These are phyloP conservation scores for Globisporangium lucens DNA, from an alignment of 352 stramenopile genomes.

Conservation along the genomic window DNA sequence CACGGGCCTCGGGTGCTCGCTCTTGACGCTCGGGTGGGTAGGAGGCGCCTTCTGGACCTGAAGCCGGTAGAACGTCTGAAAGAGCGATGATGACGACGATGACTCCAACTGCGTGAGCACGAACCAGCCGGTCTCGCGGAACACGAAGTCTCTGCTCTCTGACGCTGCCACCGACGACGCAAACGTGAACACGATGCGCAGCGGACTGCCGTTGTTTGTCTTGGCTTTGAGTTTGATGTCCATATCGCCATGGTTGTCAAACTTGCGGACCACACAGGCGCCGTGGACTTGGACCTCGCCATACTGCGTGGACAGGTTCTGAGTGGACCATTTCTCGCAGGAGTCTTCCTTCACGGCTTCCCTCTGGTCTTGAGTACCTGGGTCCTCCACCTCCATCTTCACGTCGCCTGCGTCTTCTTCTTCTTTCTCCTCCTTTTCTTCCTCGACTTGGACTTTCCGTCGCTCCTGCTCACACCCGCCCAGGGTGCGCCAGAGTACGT, in stretches of 20 bases:
- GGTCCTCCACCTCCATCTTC: not conserved
- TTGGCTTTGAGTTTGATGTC: not conserved
- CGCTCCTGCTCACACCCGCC: not conserved
- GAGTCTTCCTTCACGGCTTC: not conserved
- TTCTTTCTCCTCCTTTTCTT: not conserved
- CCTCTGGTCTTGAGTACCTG: not conserved
- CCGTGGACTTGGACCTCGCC: slow-evolving; percentile 13
- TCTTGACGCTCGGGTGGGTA: not conserved
- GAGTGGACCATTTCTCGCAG: slow-evolving; percentile 10
- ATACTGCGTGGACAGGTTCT: slow-evolving; percentile 11
- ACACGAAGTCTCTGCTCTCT: slow-evolving; percentile 11
- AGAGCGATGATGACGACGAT: not conserved
- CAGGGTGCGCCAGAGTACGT: slow-evolving; percentile 8
- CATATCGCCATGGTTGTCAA: not conserved
- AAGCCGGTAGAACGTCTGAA: slow-evolving; percentile 20
- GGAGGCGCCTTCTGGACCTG: not conserved
- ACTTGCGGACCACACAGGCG: slow-evolving; percentile 5
- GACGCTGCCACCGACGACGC: slow-evolving; percentile 13
- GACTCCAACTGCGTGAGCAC: not conserved
- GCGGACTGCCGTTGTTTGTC: not conserved
- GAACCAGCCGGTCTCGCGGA: slow-evolving; percentile 15
- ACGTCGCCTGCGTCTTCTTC: not conserved
- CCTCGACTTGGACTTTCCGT: not conserved
- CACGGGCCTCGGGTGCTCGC: not conserved
- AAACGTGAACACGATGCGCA: slow-evolving; percentile 9